Conservation (phyloP, 2,329 filamentous ascomycete genomes). For the Aspergillus viridinutans region DNA sequence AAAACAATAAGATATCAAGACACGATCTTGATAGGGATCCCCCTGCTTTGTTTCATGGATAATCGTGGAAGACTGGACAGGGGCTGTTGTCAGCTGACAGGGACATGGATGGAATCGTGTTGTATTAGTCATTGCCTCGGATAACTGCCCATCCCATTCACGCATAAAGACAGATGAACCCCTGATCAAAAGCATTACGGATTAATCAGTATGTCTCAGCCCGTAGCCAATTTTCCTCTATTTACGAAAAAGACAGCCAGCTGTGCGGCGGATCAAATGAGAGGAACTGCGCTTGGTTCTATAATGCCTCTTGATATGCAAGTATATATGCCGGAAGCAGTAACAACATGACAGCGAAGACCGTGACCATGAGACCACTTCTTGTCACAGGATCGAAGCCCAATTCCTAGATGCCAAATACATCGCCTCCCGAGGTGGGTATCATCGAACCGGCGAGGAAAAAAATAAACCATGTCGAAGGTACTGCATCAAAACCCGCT, state of each 20-base stretch:
- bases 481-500: background rate
- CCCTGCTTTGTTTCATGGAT: background rate
- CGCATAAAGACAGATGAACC: background rate
- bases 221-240: background rate
- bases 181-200: background rate
- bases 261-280: background rate
- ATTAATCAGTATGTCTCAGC: background rate
- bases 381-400: background rate
- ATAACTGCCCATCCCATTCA: background rate
- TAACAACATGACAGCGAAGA: background rate
- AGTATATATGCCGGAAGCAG: background rate
- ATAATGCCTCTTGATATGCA: background rate
- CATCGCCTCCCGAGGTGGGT: conserved; percentile 15
- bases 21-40: background rate
- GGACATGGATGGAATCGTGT: background rate
- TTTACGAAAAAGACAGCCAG: background rate
- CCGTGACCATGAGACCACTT: background rate
- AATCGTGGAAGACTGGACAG: background rate
- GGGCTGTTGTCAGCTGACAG: background rate
- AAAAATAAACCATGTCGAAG: conserved; percentile 4
- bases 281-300: background rate
- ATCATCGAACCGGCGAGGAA: conserved; percentile 11
- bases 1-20: background rate
- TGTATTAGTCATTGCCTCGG: background rate
- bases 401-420: conserved; percentile 11